These are phyloP conservation scores for Alloteropsis semialata DNA, from an alignment of 176 grass and related monocot species.

Conservation along the genomic window DNA sequence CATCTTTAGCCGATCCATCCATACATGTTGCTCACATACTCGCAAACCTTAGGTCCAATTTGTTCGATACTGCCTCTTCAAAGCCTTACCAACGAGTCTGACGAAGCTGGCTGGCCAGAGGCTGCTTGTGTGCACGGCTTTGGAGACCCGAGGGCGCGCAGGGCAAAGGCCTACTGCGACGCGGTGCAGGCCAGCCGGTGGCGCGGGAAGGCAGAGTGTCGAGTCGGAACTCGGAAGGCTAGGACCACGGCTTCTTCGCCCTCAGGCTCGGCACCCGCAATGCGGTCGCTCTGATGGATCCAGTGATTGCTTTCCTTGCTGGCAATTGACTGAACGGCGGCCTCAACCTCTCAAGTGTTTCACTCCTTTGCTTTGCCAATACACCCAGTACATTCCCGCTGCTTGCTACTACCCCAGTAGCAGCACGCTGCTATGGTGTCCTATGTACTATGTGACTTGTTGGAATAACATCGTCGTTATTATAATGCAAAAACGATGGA, in stretches of 20 bases:
- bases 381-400: neutral
- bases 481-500: neutral
- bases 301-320: conserved; percentile 12
- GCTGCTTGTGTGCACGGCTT: conserved; percentile 32
- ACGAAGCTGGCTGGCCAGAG: conserved; percentile 17
- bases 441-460: neutral
- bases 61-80: too few species aligned
- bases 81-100: too few species aligned
- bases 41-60: too few species aligned
- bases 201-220: conserved; percentile 40
- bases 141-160: conserved; percentile 29
- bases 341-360: too few species aligned
- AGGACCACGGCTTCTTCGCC: conserved; percentile 23
- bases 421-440: neutral
- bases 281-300: neutral
- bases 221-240: conserved; percentile 48
- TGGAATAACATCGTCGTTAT: neutral
- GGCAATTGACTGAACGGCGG: too few species aligned
- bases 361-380: too few species aligned
- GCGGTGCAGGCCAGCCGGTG: conserved; percentile 49
- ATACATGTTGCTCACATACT: too few species aligned
- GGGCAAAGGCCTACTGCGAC: conserved; percentile 36
- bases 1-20: too few species aligned
- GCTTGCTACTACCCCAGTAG: neutral
- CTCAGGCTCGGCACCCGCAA: neutral